phyloP scores from a whole-genome alignment of 2,329 filamentous ascomycete species.

The Phialophora macrospora region DNA sequence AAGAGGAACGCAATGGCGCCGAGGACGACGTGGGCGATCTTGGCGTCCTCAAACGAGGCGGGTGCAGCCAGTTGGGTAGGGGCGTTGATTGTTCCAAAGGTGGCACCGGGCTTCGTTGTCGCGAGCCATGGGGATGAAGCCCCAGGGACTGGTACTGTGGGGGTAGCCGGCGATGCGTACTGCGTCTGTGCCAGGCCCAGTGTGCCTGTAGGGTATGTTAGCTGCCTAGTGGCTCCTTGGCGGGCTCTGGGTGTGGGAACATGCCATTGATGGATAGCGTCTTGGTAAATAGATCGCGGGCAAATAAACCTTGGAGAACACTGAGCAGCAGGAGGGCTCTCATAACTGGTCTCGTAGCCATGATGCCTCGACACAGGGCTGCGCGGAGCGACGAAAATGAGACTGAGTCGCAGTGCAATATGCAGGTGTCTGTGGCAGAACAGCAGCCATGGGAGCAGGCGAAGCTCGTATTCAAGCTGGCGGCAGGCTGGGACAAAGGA shows the following conservation, averaged over 20 bases:
- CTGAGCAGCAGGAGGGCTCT: conserved; percentile 8
- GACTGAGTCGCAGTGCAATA: background rate
- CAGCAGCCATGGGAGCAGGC: background rate
- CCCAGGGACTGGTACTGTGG: conserved; percentile 11
- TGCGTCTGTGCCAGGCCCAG: conserved; percentile 8
- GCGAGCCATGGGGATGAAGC: conserved; percentile 18
- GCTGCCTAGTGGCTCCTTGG: background rate
- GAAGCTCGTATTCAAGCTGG: background rate
- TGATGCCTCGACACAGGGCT: background rate
- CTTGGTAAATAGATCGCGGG: conserved; percentile 16
- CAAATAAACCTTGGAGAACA: conserved; percentile 13
- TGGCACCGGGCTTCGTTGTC: background rate
- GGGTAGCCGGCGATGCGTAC: conserved; percentile 14
- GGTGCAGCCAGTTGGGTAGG: no score
- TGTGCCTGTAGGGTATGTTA: conserved; percentile 6
- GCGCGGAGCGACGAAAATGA: background rate
- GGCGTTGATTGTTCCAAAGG: background rate
- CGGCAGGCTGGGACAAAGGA: conserved; percentile 10
- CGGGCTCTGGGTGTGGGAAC: background rate
- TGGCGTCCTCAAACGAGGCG: conserved; percentile 22
- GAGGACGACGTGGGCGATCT: conserved; percentile 38
- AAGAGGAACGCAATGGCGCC: conserved; percentile 40
- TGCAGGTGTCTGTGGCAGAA: background rate
- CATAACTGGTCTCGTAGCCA: conserved; percentile 6
- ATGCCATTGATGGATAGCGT: conserved; percentile 14